These are phyloP conservation scores for Pseudonitzschia multiseries DNA, from an alignment of 108 stramenopile species.

Conservation along the genomic window DNA sequence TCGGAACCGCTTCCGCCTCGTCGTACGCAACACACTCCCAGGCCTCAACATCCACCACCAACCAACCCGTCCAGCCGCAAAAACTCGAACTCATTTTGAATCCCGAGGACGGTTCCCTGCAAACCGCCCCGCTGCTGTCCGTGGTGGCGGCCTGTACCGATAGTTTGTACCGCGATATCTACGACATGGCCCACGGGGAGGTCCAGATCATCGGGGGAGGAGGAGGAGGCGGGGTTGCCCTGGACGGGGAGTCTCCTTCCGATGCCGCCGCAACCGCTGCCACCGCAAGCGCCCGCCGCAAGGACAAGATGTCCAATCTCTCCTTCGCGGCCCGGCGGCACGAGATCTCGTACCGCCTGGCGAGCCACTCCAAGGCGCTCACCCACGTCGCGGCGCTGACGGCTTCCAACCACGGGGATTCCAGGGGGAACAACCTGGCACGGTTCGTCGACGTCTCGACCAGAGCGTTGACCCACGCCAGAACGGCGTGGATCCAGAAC, in stretches of 20 bases:
- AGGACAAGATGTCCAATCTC: constrained; percentile 73
- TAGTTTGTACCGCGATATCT: constrained; percentile 73
- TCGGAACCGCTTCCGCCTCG: no score
- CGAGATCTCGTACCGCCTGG: constrained; percentile 70
- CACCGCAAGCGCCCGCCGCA: constrained; percentile 17
- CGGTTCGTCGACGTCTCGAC: constrained; percentile 48
- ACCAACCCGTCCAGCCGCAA: constrained; percentile 21
- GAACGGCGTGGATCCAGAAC: constrained; percentile 61
- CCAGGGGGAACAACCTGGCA: constrained; percentile 30
- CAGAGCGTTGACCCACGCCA: constrained; percentile 66
- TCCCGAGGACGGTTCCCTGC: constrained; percentile 76
- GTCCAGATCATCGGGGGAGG: constrained; percentile 48
- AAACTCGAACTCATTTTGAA: constrained; percentile 51
- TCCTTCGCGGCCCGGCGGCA: constrained; percentile 86
- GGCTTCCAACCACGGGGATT: constrained; percentile 33
- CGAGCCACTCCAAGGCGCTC: constrained; percentile 59
- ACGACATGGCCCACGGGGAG: constrained; percentile 75
- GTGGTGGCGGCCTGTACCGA: constrained; percentile 78
- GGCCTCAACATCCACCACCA: constrained; percentile 2
- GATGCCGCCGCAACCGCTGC: no score
- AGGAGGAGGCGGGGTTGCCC: constrained; percentile 8
- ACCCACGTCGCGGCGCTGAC: constrained; percentile 72
- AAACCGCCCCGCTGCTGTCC: constrained; percentile 66
- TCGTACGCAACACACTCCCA: no score
- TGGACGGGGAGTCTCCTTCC: no score